Evolutionary conservation across 2,329 filamentous ascomycete species (phyloP).

Genomic region (Xylariaceae sp.): DNA sequence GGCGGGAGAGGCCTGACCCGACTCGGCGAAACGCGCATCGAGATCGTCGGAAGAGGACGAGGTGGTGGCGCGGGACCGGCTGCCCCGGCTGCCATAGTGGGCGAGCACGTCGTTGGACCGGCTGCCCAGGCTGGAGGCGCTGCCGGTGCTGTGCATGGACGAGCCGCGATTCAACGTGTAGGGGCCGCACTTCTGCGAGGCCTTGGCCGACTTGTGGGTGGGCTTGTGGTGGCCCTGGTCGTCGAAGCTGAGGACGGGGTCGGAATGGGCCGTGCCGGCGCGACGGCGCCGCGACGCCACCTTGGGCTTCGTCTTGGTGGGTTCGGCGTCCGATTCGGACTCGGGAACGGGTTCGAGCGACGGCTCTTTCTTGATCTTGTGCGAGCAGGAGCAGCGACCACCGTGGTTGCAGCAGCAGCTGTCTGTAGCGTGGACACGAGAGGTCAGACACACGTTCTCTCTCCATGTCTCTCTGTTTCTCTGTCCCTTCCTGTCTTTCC

Average conservation of each 20-base stretch:
- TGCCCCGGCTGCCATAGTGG: slow-evolving; percentile 30
- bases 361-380: slow-evolving; percentile 60
- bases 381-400: slow-evolving; percentile 55
- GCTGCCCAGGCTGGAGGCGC: slow-evolving; percentile 32
- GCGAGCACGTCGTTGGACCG: slow-evolving; percentile 38
- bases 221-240: slow-evolving; percentile 59
- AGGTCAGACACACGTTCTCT: slow-evolving; percentile 20
- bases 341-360: slow-evolving; percentile 57
- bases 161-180: slow-evolving; percentile 54
- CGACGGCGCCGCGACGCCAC: slow-evolving; percentile 42
- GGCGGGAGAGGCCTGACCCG: slow-evolving; percentile 54
- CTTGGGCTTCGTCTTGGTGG: slow-evolving; percentile 32
- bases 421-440: slow-evolving; percentile 32
- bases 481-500: no score
- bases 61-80: slow-evolving; percentile 28
- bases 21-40: slow-evolving; percentile 49
- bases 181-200: slow-evolving; percentile 54
- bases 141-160: slow-evolving; percentile 46
- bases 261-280: slow-evolving; percentile 56
- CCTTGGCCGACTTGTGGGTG: slow-evolving; percentile 51
- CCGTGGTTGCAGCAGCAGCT: slow-evolving; percentile 66
- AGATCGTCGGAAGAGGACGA: slow-evolving; percentile 31
- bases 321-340: slow-evolving; percentile 49
- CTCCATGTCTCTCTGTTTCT: no score
- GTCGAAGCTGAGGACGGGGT: slow-evolving; percentile 51